phyloP scores from a whole-genome alignment of 805 yeast species.

The Hanseniaspora occidentalis region DNA sequence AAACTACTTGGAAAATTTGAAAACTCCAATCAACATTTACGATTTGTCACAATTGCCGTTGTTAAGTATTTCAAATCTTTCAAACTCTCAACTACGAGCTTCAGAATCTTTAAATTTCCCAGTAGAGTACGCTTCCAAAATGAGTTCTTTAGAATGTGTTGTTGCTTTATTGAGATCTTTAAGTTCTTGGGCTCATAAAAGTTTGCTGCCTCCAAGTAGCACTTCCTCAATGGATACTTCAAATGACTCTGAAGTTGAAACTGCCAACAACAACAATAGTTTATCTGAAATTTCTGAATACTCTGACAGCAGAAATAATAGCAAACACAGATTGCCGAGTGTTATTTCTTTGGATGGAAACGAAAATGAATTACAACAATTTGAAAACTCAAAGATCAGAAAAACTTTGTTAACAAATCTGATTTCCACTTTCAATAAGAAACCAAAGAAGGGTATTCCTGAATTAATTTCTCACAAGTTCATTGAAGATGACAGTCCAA shows the following conservation, averaged over 20 bases:
- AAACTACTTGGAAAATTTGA: conserved; percentile 37
- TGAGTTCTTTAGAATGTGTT: conserved; percentile 66
- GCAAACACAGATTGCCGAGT: not conserved
- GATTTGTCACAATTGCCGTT: conserved; percentile 65
- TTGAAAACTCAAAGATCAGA: conserved; percentile 71
- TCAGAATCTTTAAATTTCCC: conserved; percentile 37
- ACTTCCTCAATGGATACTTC: conserved; percentile 4
- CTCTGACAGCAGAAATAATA: not conserved
- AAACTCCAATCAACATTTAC: conserved; percentile 57
- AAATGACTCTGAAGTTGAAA: conserved; percentile 6
- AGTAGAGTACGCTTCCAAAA: conserved; percentile 70
- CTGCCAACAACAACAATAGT: conserved; percentile 11
- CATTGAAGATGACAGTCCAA: conserved; percentile 46
- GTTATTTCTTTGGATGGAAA: conserved; percentile 18
- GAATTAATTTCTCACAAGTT: conserved; percentile 52
- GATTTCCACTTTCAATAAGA: conserved; percentile 65
- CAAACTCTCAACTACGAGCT: not conserved
- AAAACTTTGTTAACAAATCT: conserved; percentile 76
- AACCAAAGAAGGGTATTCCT: conserved; percentile 70
- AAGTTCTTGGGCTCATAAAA: conserved; percentile 76
- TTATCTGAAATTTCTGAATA: conserved; percentile 1
- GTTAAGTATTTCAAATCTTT: conserved; percentile 52
- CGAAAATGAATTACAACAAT: conserved; percentile 66
- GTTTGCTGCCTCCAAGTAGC: conserved; percentile 24
- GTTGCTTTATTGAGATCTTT: conserved; percentile 75